phyloP scores from a whole-genome alignment of 2,329 filamentous ascomycete genomes.

The Epichloe brachyelytri region DNA sequence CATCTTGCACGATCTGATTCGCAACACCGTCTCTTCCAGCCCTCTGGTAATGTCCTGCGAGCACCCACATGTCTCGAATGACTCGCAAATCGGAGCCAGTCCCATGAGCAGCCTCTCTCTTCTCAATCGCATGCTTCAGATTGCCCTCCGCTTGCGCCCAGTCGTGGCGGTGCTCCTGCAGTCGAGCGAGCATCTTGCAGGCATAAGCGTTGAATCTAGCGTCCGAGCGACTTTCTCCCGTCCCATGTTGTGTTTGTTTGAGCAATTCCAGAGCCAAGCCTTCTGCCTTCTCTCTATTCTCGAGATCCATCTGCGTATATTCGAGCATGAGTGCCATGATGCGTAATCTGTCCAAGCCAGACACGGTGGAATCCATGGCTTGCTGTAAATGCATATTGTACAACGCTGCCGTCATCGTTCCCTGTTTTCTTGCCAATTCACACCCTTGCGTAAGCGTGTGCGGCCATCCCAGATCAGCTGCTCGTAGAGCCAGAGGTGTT shows the following conservation, averaged over 20 bases:
- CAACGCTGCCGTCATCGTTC: slow-evolving; percentile 19
- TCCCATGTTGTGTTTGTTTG: slow-evolving; percentile 12
- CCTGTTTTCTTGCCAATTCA: slow-evolving; percentile 15
- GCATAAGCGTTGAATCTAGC: slow-evolving; percentile 26
- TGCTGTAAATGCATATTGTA: slow-evolving; percentile 12
- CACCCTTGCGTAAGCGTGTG: slow-evolving; percentile 20
- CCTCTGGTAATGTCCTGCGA: slow-evolving; percentile 20
- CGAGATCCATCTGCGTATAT: slow-evolving; percentile 26
- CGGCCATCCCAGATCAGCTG: slow-evolving; percentile 27
- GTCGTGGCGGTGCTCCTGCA: slow-evolving; percentile 20
- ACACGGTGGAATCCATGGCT: slow-evolving; percentile 4
- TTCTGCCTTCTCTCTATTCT: slow-evolving; percentile 19
- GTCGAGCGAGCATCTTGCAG: slow-evolving; percentile 24
- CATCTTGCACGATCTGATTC: slow-evolving; percentile 17
- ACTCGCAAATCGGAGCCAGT: slow-evolving; percentile 21
- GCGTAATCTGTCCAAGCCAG: slow-evolving; percentile 15
- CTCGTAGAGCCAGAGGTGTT: slow-evolving; percentile 25
- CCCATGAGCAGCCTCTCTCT: slow-evolving; percentile 23
- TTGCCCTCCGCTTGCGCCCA: slow-evolving; percentile 21
- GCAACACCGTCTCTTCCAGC: slow-evolving; percentile 17
- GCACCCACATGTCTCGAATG: slow-evolving; percentile 26
- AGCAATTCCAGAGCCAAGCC: slow-evolving; percentile 18
- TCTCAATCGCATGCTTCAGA: slow-evolving; percentile 18
- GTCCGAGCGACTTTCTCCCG: slow-evolving; percentile 13
- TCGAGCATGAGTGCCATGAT: slow-evolving; percentile 22